Percentiles rank a stretch among this genome's conserved stretches.
Conservation (phyloP, 805 yeast species). For the Osmozyma mogii region DNA sequence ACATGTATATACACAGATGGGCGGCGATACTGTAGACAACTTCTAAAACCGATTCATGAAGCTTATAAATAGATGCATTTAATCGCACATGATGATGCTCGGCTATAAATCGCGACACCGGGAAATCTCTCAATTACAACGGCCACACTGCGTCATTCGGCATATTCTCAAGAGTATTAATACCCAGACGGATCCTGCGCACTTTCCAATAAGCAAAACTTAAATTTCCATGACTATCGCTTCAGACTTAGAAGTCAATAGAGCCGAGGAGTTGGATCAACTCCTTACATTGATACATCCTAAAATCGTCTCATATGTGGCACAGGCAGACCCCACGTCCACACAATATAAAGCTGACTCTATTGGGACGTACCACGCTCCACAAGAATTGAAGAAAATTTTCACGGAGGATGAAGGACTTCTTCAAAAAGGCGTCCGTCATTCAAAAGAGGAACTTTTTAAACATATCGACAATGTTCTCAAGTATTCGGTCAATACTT, state of each 20-base stretch:
- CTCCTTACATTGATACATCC: slow-evolving; percentile 46
- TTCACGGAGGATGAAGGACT: slow-evolving; percentile 29
- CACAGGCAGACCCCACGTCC: slow-evolving; percentile 33
- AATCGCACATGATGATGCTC: too few relatives aligned
- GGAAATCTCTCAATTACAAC: too few relatives aligned
- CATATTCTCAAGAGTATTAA: too few relatives aligned
- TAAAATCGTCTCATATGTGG: slow-evolving; percentile 45
- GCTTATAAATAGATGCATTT: too few relatives aligned
- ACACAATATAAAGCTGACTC: slow-evolving; percentile 26
- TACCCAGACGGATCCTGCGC: too few relatives aligned
- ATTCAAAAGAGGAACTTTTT: slow-evolving; percentile 36
- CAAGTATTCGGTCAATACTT: slow-evolving; percentile 66
- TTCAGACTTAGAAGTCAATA: slow-evolving; percentile 35
- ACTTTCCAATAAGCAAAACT: too few relatives aligned
- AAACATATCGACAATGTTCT: slow-evolving; percentile 48
- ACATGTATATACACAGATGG: too few relatives aligned
- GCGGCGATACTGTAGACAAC: too few relatives aligned
- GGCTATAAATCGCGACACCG: too few relatives aligned
- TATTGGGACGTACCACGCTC: slow-evolving; percentile 47
- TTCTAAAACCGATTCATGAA: too few relatives aligned
- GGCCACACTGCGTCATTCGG: too few relatives aligned
- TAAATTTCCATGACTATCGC: slow-evolving; percentile 9
- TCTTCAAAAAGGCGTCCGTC: slow-evolving; percentile 20
- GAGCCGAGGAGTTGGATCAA: slow-evolving; percentile 50
- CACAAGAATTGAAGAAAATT: slow-evolving; percentile 34